Evolutionary conservation across 768 basidiomycete genomes (phyloP).

Genomic region (Lentinula lateritia): DNA sequence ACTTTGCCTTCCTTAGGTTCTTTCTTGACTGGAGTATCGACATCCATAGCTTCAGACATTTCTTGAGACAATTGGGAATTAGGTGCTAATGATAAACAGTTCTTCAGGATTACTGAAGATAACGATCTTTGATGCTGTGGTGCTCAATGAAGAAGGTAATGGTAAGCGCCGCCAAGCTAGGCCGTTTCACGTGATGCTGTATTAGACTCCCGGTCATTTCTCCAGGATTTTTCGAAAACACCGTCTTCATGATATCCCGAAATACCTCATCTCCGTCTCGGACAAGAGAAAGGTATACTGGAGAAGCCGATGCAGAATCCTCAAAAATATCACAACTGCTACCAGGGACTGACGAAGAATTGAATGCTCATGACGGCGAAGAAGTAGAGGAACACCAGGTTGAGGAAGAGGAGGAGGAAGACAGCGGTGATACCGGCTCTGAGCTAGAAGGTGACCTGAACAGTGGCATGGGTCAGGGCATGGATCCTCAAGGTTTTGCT

Average conservation of each 20-base stretch:
- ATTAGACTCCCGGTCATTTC: too few relatives aligned
- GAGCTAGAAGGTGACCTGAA: constrained; percentile 12
- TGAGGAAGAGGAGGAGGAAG: constrained; percentile 18
- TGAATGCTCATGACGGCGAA: not conserved
- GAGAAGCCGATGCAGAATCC: constrained; percentile 1
- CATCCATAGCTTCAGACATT: constrained; percentile 72
- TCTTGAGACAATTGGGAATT: not conserved
- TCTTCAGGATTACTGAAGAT: too few relatives aligned
- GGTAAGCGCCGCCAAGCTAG: not conserved
- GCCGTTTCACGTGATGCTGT: not conserved
- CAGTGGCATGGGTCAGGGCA: constrained; percentile 30
- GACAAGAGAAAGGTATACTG: not conserved
- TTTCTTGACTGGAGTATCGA: constrained; percentile 42
- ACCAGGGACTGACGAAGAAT: not conserved
- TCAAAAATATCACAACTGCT: not conserved
- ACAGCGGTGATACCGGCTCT: constrained; percentile 18
- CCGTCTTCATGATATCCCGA: not conserved
- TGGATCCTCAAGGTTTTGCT: constrained; percentile 55
- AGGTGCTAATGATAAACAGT: too few relatives aligned
- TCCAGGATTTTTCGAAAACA: too few relatives aligned
- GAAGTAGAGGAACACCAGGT: constrained; percentile 17
- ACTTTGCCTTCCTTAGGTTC: constrained; percentile 51
- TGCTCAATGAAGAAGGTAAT: not conserved
- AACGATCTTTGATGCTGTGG: not conserved
- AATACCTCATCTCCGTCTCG: not conserved